Evolutionary conservation across 1,139 yeast genomes (phyloP).

Genomic region (Diutina neorugosa): DNA sequence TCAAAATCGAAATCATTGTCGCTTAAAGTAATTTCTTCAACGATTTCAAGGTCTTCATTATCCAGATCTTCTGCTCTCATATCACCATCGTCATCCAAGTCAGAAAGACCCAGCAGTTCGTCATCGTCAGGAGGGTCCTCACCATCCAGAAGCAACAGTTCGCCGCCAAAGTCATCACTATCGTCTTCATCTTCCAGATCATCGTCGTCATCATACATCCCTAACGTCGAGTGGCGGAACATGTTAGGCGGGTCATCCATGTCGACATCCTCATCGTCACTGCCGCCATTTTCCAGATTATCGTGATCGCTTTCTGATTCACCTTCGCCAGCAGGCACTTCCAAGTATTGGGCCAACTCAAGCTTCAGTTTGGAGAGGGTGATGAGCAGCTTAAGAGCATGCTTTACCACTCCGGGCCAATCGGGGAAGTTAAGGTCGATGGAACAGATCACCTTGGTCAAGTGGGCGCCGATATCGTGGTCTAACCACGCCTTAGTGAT

Average conservation of each 20-base stretch:
- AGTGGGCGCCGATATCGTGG: slow-evolving; percentile 44
- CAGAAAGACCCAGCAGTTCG: slow-evolving; percentile 8
- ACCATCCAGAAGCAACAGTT: slow-evolving; percentile 21
- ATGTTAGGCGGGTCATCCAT: slow-evolving; percentile 62
- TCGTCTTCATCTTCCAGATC: slow-evolving; percentile 46
- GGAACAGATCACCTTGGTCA: slow-evolving; percentile 47
- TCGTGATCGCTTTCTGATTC: slow-evolving; percentile 15
- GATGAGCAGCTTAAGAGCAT: slow-evolving; percentile 49
- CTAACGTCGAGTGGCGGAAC: slow-evolving; percentile 77
- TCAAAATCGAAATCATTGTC: slow-evolving; percentile 12
- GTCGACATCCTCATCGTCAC: slow-evolving; percentile 39
- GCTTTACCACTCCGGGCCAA: slow-evolving; percentile 43
- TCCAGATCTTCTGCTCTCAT: slow-evolving; percentile 16
- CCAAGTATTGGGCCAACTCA: slow-evolving; percentile 46
- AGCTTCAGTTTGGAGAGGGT: slow-evolving; percentile 50
- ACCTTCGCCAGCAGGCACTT: slow-evolving; percentile 25
- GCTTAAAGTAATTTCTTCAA: slow-evolving; percentile 7
- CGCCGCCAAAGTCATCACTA: slow-evolving; percentile 19
- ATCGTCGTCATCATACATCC: slow-evolving; percentile 83
- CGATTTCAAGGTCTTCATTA: slow-evolving; percentile 8
- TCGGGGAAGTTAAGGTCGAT: slow-evolving; percentile 65
- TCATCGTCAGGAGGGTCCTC: slow-evolving; percentile 13
- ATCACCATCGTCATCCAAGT: slow-evolving; percentile 13
- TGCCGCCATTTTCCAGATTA: slow-evolving; percentile 14
- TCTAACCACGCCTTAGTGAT: slow-evolving; percentile 57